A percentile compares a stretch with the other conserved stretches of the same genome.
Conservation (phyloP, 768 basidiomycete genomes). For the Obba rivulosa region DNA sequence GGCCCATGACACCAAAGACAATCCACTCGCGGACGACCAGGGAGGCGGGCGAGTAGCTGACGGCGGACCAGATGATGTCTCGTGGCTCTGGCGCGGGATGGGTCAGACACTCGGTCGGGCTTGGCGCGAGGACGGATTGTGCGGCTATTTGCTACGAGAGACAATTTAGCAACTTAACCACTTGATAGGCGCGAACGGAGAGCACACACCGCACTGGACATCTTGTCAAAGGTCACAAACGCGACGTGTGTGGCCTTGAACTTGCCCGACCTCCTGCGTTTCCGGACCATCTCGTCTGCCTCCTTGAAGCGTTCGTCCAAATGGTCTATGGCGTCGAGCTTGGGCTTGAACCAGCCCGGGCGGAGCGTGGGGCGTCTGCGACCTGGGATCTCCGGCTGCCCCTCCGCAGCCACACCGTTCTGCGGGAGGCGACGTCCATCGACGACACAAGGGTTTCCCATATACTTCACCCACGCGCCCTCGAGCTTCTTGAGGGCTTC, state of each 20-base stretch:
- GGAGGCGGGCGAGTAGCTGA: conserved; percentile 57
- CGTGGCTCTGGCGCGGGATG: conserved; percentile 87
- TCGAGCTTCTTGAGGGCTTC: conserved; percentile 77
- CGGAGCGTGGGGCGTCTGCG: conserved; percentile 72
- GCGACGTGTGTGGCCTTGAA: conserved; percentile 82
- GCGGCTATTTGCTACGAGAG: conserved; percentile 72
- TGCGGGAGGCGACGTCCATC: conserved; percentile 28
- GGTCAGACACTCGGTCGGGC: conserved; percentile 61
- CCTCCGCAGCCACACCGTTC: conserved; percentile 40
- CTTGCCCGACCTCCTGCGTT: conserved; percentile 61
- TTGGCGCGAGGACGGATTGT: conserved; percentile 74
- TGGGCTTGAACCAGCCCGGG: conserved; percentile 65
- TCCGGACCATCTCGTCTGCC: conserved; percentile 80
- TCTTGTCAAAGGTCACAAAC: conserved; percentile 95
- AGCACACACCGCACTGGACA: conserved; percentile 77
- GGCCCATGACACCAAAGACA: conserved; percentile 59
- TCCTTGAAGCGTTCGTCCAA: conserved; percentile 75
- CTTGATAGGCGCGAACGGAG: background rate
- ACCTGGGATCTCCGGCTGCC: conserved; percentile 49
- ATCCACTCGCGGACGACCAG: conserved; percentile 64
- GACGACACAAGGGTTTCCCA: conserved; percentile 89
- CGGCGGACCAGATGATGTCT: conserved; percentile 93
- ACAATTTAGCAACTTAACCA: background rate
- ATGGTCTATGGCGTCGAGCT: conserved; percentile 87
- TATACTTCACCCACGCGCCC: conserved; percentile 81